These are phyloP conservation scores for Zymoseptoria crescenta DNA, from an alignment of 2,329 filamentous ascomycete genomes.

Conservation along the genomic window DNA sequence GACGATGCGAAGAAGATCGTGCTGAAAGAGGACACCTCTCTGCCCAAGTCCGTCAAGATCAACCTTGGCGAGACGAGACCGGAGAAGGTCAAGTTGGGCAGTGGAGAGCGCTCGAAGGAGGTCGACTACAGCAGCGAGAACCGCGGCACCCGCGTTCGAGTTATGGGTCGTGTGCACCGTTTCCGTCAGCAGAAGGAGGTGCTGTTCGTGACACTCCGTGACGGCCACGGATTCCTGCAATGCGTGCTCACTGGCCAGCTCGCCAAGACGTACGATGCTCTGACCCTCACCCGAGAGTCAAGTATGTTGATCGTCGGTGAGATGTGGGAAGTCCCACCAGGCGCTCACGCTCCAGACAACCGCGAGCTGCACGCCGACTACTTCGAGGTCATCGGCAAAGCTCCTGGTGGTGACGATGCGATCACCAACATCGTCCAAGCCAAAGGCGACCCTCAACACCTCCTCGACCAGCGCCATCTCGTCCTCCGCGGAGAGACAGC, in stretches of 20 bases:
- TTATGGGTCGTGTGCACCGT: conserved; percentile 76
- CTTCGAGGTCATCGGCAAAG: conserved; percentile 68
- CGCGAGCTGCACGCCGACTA: conserved; percentile 88
- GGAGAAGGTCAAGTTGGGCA: conserved; percentile 48
- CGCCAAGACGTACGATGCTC: conserved; percentile 83
- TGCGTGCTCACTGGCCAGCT: conserved; percentile 74
- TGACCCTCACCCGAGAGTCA: conserved; percentile 81
- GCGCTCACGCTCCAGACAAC: conserved; percentile 69
- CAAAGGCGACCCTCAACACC: conserved; percentile 61
- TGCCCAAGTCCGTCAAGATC: conserved; percentile 69
- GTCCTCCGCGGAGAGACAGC: conserved; percentile 76
- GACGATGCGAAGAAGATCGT: conserved; percentile 77
- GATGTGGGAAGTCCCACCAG: conserved; percentile 71
- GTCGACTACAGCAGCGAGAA: conserved; percentile 47
- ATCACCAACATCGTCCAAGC: conserved; percentile 75
- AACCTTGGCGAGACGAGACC: conserved; percentile 65
- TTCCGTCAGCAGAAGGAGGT: conserved; percentile 74
- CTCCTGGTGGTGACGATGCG: conserved; percentile 79
- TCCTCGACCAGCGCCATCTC: conserved; percentile 77
- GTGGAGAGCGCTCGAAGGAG: conserved; percentile 38
- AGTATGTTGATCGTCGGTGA: conserved; percentile 77
- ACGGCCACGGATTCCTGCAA: conserved; percentile 79
- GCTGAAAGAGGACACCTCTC: conserved; percentile 59
- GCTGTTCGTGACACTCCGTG: conserved; percentile 76
- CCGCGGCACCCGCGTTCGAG: conserved; percentile 67